Evolutionary conservation across 306 rosid genomes (phyloP).

Genomic region (Sicyos edulis): DNA sequence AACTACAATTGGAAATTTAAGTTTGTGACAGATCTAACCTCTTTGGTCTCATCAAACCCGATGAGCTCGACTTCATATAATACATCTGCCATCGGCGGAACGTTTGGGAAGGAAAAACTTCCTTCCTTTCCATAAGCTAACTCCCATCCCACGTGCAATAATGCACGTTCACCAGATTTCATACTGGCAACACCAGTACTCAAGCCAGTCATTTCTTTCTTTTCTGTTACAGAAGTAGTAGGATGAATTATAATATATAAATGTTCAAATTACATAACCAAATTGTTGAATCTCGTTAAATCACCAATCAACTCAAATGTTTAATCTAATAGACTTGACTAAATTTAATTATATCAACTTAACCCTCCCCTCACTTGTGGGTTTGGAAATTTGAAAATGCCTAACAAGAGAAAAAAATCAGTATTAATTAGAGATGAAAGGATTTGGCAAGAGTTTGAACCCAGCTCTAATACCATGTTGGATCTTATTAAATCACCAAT

Average conservation of each 20-base stretch:
- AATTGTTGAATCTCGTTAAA: no score
- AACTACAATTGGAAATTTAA: no score
- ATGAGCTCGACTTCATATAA: constrained; percentile 88
- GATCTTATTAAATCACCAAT: no score
- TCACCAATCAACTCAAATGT: no score
- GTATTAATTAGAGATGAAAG: no score
- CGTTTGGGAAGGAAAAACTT: constrained; percentile 83
- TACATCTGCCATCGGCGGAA: constrained; percentile 90
- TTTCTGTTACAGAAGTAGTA: constrained; percentile 46
- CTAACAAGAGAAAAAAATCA: no score
- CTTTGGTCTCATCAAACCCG: constrained; percentile 86
- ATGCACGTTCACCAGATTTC: constrained; percentile 81
- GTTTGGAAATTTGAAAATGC: no score
- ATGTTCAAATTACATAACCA: background rate
- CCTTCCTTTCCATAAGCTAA: constrained; percentile 90
- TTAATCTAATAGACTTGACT: no score
- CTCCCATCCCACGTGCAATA: constrained; percentile 87
- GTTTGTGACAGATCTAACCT: constrained; percentile 33
- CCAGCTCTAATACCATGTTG: no score
- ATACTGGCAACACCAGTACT: constrained; percentile 75
- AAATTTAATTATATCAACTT: no score
- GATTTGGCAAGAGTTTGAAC: no score
- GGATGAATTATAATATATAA: background rate
- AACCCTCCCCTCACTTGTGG: no score
- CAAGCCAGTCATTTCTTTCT: constrained; percentile 90